Evolutionary conservation across 129 eudicot genomes (phyloP).

Genomic region (Smallanthus sonchifolius): DNA sequence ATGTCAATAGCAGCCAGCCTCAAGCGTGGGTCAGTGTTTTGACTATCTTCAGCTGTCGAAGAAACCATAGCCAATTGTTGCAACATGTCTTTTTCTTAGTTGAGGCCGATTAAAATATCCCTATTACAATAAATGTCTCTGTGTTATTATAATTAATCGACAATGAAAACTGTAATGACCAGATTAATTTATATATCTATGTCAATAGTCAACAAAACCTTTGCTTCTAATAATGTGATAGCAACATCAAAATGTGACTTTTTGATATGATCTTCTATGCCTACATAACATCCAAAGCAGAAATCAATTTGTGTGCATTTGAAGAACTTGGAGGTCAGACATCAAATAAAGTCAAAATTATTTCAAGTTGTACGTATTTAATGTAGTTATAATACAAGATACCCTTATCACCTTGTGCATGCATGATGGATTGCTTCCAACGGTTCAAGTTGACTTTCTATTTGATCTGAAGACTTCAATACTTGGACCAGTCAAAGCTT

Average conservation of each 20-base stretch:
- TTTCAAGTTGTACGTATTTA: conserved; percentile 19
- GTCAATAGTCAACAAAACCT: conserved; percentile 19
- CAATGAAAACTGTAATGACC: not conserved
- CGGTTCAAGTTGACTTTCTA: conserved; percentile 16
- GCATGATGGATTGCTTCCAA: not conserved
- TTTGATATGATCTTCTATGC: not conserved
- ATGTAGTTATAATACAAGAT: conserved; percentile 1
- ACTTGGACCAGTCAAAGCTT: conserved; percentile 3
- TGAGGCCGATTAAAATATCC: not conserved
- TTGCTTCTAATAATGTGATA: conserved; percentile 22
- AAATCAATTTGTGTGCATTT: conserved; percentile 23
- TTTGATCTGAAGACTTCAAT: conserved; percentile 13
- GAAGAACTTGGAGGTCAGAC: conserved; percentile 23
- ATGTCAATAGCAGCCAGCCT: conserved; percentile 15
- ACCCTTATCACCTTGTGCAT: not conserved
- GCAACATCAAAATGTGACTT: conserved; percentile 17
- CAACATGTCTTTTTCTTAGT: not conserved
- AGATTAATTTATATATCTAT: not conserved
- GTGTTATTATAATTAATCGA: not conserved
- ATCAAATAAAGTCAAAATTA: conserved; percentile 17
- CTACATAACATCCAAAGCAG: conserved; percentile 25
- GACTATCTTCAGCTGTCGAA: not conserved
- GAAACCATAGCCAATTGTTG: not conserved
- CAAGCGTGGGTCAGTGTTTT: not conserved
- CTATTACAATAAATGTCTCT: not conserved